Evolutionary conservation across 2,329 filamentous ascomycete genomes (phyloP), one percentile per base, ranked within the genome.

Genomic region (Penicillium sp.): DNA sequence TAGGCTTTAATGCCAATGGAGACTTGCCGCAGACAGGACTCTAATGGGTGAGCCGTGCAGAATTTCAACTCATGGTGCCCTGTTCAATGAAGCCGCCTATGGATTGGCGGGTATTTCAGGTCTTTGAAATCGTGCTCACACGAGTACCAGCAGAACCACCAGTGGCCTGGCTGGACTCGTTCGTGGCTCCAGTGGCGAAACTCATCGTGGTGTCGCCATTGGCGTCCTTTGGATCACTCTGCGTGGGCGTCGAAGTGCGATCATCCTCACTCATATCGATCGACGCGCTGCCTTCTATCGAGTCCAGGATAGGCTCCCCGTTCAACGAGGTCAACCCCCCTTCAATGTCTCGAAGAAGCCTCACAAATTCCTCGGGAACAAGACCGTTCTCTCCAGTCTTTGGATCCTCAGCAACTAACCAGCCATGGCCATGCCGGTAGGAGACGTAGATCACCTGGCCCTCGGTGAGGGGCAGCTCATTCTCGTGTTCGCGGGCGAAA

Each of bases 381-480:
- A 99, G 82, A 1, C 95, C 95, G 69, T 92, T 96, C 77, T 99
- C 95, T 2, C 85, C 92, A 1, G 92, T 97, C 74, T 92, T 93
- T 13, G 93, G 93, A 69, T 99, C 95, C 77, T 97, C 91, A 4
- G 95, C 95, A 25, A 99, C 95, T 51, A 99, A 83, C 95, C 95
- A 99, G 54, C 95, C 95, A 76, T 98, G 92, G 16, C 93, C 93
- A 71, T 98, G 93, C 44, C 95, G 85, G 74, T 98, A 99, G 16
- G 92, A 96, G 25, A 99, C 93, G 81, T 95, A 90, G 55, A 99
- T 96, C 56, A 97, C 91, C 71, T 99, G 95, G 6, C 95, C 95
- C 76, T 99, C 95, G 0, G 91, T 88, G 47, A 99, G 80, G 4
- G 92, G 92, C 56, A 99, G 80, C 75, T 99, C 95, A 71, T 98